phyloP scores from a whole-genome alignment of 176 grass and related monocot species.

The Leersia perrieri region DNA sequence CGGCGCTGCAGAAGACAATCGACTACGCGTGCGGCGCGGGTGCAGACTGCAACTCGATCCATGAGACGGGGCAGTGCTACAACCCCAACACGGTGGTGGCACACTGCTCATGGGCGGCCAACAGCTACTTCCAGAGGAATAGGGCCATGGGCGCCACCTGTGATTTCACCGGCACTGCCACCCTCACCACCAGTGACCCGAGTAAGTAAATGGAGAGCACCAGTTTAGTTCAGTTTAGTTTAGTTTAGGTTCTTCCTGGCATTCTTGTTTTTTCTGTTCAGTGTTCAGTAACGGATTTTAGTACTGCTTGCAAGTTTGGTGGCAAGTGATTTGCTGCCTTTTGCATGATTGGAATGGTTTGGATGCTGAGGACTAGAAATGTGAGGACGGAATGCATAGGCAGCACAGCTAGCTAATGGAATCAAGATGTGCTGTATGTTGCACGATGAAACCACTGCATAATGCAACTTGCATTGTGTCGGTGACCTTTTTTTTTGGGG shows the following conservation, averaged over 20 bases:
- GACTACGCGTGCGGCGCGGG: slow-evolving; percentile 94
- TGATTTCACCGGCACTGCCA: slow-evolving; percentile 70
- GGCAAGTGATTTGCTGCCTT: neutral
- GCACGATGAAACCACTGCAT: neutral
- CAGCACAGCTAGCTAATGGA: neutral
- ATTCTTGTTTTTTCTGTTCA: no score
- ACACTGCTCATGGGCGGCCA: slow-evolving; percentile 93
- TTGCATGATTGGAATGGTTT: neutral
- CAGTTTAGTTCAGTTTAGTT: no score
- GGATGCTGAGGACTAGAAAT: no score
- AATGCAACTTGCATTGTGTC: neutral
- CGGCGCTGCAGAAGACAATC: slow-evolving; percentile 76
- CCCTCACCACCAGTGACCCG: slow-evolving; percentile 63
- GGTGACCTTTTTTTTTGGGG: neutral
- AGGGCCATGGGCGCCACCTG: slow-evolving; percentile 59
- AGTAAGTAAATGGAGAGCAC: slow-evolving; percentile 94
- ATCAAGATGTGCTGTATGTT: neutral
- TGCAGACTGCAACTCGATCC: slow-evolving; percentile 65
- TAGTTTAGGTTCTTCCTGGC: no score
- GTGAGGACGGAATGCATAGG: neutral
- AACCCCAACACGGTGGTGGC: slow-evolving; percentile 68
- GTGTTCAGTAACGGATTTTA: neutral
- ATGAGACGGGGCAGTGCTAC: slow-evolving; percentile 61
- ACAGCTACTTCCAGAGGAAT: slow-evolving; percentile 88
- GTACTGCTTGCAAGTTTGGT: neutral